Percentiles rank a stretch among this genome's conserved stretches.
Evolutionary conservation across 306 rosid genomes (phyloP).

Genomic region (Ochetophila trinervis): DNA sequence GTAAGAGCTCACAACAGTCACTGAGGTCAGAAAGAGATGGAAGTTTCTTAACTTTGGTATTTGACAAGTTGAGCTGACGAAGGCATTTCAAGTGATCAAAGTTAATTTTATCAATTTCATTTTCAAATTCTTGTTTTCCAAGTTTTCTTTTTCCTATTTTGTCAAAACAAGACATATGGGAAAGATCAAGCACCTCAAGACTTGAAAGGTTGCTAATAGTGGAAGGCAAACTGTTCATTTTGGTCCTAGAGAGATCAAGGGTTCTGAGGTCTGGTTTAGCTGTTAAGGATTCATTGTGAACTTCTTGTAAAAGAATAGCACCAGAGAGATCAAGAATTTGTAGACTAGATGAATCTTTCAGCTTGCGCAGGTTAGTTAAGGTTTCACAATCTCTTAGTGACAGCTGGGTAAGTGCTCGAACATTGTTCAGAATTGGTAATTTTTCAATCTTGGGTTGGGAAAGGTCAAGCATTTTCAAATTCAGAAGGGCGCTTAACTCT

Average conservation of each 20-base stretch:
- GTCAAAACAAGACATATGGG: slow-evolving; percentile 6
- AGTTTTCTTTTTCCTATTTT: neutral
- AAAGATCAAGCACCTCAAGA: slow-evolving; percentile 30
- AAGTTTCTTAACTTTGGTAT: slow-evolving; percentile 1
- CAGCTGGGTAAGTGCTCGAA: slow-evolving; percentile 16
- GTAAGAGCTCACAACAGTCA: slow-evolving; percentile 10
- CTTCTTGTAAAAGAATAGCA: slow-evolving; percentile 1
- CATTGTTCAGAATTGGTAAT: slow-evolving; percentile 20
- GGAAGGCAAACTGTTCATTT: slow-evolving; percentile 13
- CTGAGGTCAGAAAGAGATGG: slow-evolving; percentile 22
- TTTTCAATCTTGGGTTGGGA: slow-evolving; percentile 22
- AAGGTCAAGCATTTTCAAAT: slow-evolving; percentile 26
- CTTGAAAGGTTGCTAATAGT: neutral
- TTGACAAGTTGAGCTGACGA: slow-evolving; percentile 26
- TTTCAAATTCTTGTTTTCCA: too few relatives aligned
- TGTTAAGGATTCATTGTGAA: slow-evolving; percentile 14
- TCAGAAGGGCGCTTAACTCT: neutral
- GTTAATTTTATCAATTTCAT: neutral
- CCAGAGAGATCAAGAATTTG: slow-evolving; percentile 31
- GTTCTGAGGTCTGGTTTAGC: slow-evolving; percentile 8
- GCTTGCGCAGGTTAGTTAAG: slow-evolving; percentile 14
- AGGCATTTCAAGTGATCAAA: slow-evolving; percentile 15
- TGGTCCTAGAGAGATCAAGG: slow-evolving; percentile 30
- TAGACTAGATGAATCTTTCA: neutral
- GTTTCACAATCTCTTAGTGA: slow-evolving; percentile 9